Conservation (phyloP, 2,329 filamentous ascomycete species). For the Blastomyces gilchristii region DNA sequence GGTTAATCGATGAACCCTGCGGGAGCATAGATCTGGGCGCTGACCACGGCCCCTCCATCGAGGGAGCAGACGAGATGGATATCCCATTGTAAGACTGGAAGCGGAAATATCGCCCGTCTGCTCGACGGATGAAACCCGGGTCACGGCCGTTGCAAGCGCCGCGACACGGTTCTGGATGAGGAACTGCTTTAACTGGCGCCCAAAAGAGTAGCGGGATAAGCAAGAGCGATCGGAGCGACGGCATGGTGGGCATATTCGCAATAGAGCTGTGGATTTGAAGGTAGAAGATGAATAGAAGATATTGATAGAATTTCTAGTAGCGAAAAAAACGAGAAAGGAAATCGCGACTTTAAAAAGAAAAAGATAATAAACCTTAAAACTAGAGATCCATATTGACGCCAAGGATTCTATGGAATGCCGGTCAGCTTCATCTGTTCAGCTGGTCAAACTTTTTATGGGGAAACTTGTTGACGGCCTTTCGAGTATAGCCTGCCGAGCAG, state of each 20-base stretch:
- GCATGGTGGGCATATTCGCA: not conserved
- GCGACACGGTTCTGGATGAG: constrained; percentile 1
- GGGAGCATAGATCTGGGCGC: constrained; percentile 3
- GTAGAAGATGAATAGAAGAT: not conserved
- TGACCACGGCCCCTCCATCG: constrained; percentile 6
- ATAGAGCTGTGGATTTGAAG: not conserved
- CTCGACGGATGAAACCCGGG: constrained; percentile 3
- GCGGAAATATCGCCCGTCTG: constrained; percentile 5
- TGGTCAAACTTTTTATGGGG: not conserved
- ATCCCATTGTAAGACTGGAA: constrained; percentile 7
- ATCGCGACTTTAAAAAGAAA: constrained; percentile 3
- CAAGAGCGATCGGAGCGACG: not conserved
- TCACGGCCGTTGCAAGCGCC: constrained; percentile 6
- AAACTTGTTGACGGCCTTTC: not conserved
- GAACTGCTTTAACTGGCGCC: not conserved
- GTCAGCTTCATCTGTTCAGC: not conserved
- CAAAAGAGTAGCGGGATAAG: not conserved
- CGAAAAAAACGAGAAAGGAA: not conserved
- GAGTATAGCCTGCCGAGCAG: not conserved
- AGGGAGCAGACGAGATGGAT: constrained; percentile 5
- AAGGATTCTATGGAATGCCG: not conserved
- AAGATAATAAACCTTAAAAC: not conserved
- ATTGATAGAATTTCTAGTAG: not conserved
- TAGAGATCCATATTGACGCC: not conserved
- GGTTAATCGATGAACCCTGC: not conserved